Base-by-base conservation (phyloP, 2,329 filamentous ascomycete genomes). In the Neoarthrinium moseri region DNA sequence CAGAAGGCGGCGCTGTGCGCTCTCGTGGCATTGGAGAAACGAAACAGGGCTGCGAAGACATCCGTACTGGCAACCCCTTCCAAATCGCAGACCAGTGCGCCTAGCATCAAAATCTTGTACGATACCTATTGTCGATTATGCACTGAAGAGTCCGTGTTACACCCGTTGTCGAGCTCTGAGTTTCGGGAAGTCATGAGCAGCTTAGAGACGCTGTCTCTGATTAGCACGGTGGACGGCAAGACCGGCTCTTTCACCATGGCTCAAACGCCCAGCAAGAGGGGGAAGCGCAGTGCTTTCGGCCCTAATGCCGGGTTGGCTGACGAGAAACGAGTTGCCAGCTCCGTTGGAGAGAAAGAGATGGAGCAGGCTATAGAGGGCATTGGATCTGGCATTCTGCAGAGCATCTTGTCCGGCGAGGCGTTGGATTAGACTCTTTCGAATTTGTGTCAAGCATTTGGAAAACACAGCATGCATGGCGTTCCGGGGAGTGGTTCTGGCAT, bases 1-100 rank as follows among this genome's bases (percentile, higher is more conserved):
- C 94, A 99, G 66, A 97, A 96, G 66, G 94, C 92, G 4, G 91
- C 92, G 0, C 77, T 99, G 8, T 99, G 94, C 69, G 83, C 92
- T 0, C 75, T 99, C 12, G 78, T 92, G 30, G 89, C 90, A 3
- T 81, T 94, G n/a, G 91, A 96, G 64, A 89, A 87, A 57, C 83
- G 83, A 51, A 86, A 81, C 54, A 75, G 81, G 39, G 71, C 71
- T 44, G 69, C 73, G 46, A 70, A 69, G 29, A 55, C 67, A 17
- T 61, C 59, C 26, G 56, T 67, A 24, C 58, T 63, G 27, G 57
- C 58, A 30, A 83, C 86, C 2, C 84, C 86, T 0, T 83, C 83
- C 8, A 89, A 86, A 59, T 65, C 72, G 4, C 71, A 71, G 48
- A 74, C 75, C 2, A 65, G 74, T 6, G 89, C 88, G 0, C 91